Conservation (phyloP, 208 protist species). For the Trypanosoma cruzi region DNA sequence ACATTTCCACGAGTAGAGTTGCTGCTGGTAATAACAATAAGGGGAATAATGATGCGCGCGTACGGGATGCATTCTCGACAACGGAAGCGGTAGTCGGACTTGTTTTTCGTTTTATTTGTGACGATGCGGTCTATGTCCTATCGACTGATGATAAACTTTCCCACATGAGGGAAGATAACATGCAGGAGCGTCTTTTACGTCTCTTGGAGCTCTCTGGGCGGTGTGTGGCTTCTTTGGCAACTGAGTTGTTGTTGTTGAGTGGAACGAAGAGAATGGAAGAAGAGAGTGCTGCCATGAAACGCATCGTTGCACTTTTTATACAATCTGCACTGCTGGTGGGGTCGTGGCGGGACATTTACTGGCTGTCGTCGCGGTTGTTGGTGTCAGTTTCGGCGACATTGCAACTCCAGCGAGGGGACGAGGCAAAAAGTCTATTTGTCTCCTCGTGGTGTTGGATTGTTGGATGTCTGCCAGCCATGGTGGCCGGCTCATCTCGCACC, state of each 20-base stretch:
- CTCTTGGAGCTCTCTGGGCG: slow-evolving; percentile 21
- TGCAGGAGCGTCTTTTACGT: slow-evolving; percentile 5
- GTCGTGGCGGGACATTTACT: slow-evolving; percentile 37
- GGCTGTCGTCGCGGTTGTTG: slow-evolving; percentile 23
- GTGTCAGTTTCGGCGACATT: not conserved
- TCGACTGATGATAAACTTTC: not conserved
- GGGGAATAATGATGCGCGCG: not conserved
- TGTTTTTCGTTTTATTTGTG: slow-evolving; percentile 14
- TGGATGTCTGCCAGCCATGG: slow-evolving; percentile 26
- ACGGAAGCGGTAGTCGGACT: slow-evolving; percentile 6
- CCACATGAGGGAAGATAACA: not conserved
- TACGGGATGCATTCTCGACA: not conserved
- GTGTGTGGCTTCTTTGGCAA: not conserved
- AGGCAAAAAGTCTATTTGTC: not conserved
- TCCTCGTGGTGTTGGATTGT: slow-evolving; percentile 18
- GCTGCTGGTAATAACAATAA: not conserved
- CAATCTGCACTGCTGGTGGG: slow-evolving; percentile 29
- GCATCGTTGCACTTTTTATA: slow-evolving; percentile 8
- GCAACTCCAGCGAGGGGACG: not conserved
- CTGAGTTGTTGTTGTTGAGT: slow-evolving; percentile 1
- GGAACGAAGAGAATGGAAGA: not conserved
- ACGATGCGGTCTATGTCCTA: not conserved
- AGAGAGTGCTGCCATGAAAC: not conserved
- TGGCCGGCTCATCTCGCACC: slow-evolving; percentile 15
- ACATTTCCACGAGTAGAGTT: too few species aligned